These are phyloP conservation scores for Chlamydomonas reinhardtii DNA, from an alignment of 163 green algal species.

Conservation along the genomic window DNA sequence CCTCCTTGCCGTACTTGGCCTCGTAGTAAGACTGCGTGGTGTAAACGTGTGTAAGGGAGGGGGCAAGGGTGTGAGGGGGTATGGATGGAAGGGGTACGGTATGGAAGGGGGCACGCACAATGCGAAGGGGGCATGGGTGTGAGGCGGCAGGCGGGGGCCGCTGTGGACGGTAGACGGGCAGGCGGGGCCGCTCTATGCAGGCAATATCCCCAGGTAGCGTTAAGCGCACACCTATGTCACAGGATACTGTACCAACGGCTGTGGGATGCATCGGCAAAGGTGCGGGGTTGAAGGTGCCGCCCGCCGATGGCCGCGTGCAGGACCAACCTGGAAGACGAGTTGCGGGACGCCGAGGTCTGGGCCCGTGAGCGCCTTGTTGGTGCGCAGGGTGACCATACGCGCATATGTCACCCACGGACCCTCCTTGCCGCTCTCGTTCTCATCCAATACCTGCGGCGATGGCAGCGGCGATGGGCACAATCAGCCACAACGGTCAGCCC, in stretches of 20 bases:
- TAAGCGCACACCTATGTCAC: no score
- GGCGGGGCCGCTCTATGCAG: no score
- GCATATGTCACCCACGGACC: slow-evolving; percentile 65
- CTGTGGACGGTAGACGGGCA: no score
- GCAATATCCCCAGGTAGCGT: no score
- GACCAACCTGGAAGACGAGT: slow-evolving; percentile 56
- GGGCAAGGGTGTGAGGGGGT: background rate
- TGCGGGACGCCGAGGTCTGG: slow-evolving; percentile 11
- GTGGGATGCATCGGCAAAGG: no score
- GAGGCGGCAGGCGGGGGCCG: no score
- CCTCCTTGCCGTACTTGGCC: slow-evolving; percentile 53
- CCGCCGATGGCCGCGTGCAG: background rate
- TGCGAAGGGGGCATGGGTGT: no score
- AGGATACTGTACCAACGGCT: no score
- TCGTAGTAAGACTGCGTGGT: slow-evolving; percentile 51
- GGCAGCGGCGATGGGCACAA: background rate
- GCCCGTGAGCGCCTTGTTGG: slow-evolving; percentile 62
- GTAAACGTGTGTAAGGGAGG: background rate
- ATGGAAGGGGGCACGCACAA: background rate
- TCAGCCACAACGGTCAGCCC: no score
- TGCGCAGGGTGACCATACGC: slow-evolving; percentile 64
- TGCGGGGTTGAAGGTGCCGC: no score
- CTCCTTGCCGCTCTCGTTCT: slow-evolving; percentile 59
- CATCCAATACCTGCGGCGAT: slow-evolving; percentile 48
- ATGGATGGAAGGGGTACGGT: no score